Percentiles rank a stretch among this genome's conserved stretches.
Evolutionary conservation across 345 rosid genomes (phyloP).

Genomic region (Atalantia buxifolia): DNA sequence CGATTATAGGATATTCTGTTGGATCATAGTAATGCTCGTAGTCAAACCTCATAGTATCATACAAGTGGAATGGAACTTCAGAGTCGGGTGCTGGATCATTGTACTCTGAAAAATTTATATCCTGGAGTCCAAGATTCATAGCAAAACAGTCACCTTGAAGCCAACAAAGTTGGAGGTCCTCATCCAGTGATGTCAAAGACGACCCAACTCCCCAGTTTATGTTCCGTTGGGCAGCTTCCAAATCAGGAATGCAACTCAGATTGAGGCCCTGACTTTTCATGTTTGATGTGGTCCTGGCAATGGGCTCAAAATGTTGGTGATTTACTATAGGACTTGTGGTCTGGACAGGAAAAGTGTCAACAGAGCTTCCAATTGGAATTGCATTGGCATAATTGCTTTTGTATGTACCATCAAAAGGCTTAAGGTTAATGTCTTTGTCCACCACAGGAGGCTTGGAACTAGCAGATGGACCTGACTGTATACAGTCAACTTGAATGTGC

Average conservation of each 20-base stretch:
- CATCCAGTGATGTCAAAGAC: slow-evolving; percentile 36
- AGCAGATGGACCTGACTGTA: slow-evolving; percentile 20
- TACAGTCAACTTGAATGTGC: slow-evolving; percentile 19
- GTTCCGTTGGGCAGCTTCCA: slow-evolving; percentile 35
- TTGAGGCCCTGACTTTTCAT: slow-evolving; percentile 37
- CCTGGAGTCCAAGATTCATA: slow-evolving; percentile 48
- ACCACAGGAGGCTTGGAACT: slow-evolving; percentile 27
- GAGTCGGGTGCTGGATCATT: slow-evolving; percentile 32
- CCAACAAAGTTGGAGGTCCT: slow-evolving; percentile 49
- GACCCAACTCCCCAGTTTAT: slow-evolving; percentile 31
- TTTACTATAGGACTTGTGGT: slow-evolving; percentile 22
- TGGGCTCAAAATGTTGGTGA: slow-evolving; percentile 32
- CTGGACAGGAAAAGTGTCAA: slow-evolving; percentile 29
- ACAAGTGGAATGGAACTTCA: slow-evolving; percentile 51
- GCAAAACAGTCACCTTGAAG: slow-evolving; percentile 45
- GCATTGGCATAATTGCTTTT: slow-evolving; percentile 23
- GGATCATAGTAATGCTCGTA: slow-evolving; percentile 53
- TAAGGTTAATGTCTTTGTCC: slow-evolving; percentile 27
- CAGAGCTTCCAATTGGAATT: slow-evolving; percentile 14
- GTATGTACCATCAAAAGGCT: slow-evolving; percentile 36
- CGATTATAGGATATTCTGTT: slow-evolving; percentile 51
- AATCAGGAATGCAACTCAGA: slow-evolving; percentile 29
- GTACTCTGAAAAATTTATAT: slow-evolving; percentile 39
- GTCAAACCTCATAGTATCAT: slow-evolving; percentile 53
- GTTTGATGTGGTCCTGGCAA: slow-evolving; percentile 26